Evolutionary conservation across 1,284 basidiomycete species (phyloP), one percentile per base, ranked within the genome.

Genomic region (Phlebopus sp.): DNA sequence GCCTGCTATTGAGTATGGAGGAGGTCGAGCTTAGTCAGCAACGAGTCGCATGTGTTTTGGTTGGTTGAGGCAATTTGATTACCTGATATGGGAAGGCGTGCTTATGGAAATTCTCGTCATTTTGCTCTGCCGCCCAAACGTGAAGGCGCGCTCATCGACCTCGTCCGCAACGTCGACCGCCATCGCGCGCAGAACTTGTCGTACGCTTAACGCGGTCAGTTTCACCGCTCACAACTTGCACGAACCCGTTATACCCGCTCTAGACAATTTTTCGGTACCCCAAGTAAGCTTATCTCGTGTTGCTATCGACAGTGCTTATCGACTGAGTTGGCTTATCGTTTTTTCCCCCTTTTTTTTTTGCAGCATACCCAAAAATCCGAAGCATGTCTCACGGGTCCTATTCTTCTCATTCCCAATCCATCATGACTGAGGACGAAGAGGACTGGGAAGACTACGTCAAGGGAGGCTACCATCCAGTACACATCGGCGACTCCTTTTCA

Each of bases 391-490:
- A 69, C 69, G 69, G 62, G 55, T 79, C 78, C 52, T 75, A 73
- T 67, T 77, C 78, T 49, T 77, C 76, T 71, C 71, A 75, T 59
- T 76, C 76, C 56, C 74, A 73, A 60, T 78, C 76, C 62, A 69
- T 81, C 74, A 79, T 81, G 76, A 81, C 78, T 49, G 86, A 89
- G 72, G 86, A 89, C 72, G 86, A 90, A 68, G 86, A 90, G 66
- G 86, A 89, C 59, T 87, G 81, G 83, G 86, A 79, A 63, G 84
- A 87, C 77, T 96, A 96, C 70, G 82, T 90, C 68, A 88, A 89
- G 49, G 93, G 93, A 48, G 93, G 93, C 17, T 96, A 97, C 69
- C 93, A 95, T 64, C 96, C 95, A 17, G 93, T 98, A 44, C 87
- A 95, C 67, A 93, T 99, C 54, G 96, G 95, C 61, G 93, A 98